Evolutionary conservation across 805 yeast genomes (phyloP), one percentile per base, ranked within the genome.

Genomic region (Candida adriatica): DNA sequence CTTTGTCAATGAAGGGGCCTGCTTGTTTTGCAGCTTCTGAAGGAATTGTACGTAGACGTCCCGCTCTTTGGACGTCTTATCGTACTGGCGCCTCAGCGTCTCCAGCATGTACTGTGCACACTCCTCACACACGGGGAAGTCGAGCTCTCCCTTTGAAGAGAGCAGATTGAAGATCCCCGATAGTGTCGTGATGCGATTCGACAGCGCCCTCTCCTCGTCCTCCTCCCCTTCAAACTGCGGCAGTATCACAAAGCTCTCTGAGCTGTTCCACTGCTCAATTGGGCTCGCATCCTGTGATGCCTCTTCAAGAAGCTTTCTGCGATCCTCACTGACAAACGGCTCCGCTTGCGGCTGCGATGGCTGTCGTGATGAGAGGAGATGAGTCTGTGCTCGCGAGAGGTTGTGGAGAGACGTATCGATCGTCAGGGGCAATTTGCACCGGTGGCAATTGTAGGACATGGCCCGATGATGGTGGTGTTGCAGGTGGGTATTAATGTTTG

Each of bases 51-150:
- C 59, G 51, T 87, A 92, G 2, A 73, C 69, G 30, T 87, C 95
- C 41, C 90, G 75, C 46, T 90, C 96, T 39, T 68, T 68, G 13
- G 80, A 72, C 5, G 79, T 70, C 34, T 75, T 82, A 38, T 82
- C 90, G 52, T 82, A 82, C 43, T 78, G 78, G 9, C 61, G 53
- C 46, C 77, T 79, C 53, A 86, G 65, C 35, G 77, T 78, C 8
- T 72, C 75, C 8, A 81, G 62, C 16, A 90, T 56, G 14, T 68
- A 53, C 26, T 68, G 73, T 6, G 92, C 81, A 55, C 98, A 92
- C 26, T 88, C 96, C 16, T 68, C 67, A 46, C 97, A 90, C 11
- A 92, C 74, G 0, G 98, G 98, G 48, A 75, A 77, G 41, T 85
- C 94, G 11, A 90, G 68, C 38, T 79, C 86, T 31, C 79, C 78